phyloP scores from a whole-genome alignment of 2,329 filamentous ascomycete species.

The Mycocentrospora acerina region DNA sequence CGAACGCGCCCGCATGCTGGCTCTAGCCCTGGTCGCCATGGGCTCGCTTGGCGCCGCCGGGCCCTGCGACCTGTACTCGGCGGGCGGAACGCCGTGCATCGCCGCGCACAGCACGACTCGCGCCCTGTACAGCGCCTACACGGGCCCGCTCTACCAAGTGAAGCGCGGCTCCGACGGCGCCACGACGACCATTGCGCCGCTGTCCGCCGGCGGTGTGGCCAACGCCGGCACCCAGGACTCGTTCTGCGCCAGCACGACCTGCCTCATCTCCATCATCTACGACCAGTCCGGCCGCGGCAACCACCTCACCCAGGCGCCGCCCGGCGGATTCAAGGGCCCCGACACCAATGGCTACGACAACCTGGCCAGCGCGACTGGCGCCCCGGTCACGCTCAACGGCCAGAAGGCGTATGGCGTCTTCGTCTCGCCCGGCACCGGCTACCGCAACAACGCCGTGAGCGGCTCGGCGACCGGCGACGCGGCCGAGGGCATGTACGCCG shows the following conservation, averaged over 20 bases:
- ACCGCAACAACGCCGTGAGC: slow-evolving; percentile 58
- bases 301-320: slow-evolving; percentile 63
- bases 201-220: slow-evolving; percentile 62
- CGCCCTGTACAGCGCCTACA: slow-evolving; percentile 58
- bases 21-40: slow-evolving; percentile 40
- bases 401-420: slow-evolving; percentile 66
- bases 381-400: slow-evolving; percentile 62
- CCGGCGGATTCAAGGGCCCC: slow-evolving; percentile 59
- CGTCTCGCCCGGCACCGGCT: slow-evolving; percentile 62
- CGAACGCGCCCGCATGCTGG: slow-evolving; percentile 12
- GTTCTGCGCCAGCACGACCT: slow-evolving; percentile 63
- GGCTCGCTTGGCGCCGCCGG: slow-evolving; percentile 52
- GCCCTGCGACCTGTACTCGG: slow-evolving; percentile 63
- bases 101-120: slow-evolving; percentile 67
- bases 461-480: slow-evolving; percentile 58
- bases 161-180: slow-evolving; percentile 56
- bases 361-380: slow-evolving; percentile 59
- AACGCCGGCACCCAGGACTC: slow-evolving; percentile 61
- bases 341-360: slow-evolving; percentile 61
- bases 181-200: slow-evolving; percentile 53
- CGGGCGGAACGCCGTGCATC: slow-evolving; percentile 62
- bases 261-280: slow-evolving; percentile 65
- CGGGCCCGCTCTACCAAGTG: slow-evolving; percentile 61
- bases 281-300: slow-evolving; percentile 65
- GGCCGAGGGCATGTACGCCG: slow-evolving; percentile 62